These are phyloP conservation scores for Madurella mycetomatis DNA, from an alignment of 2,329 filamentous ascomycete species.

Conservation along the genomic window DNA sequence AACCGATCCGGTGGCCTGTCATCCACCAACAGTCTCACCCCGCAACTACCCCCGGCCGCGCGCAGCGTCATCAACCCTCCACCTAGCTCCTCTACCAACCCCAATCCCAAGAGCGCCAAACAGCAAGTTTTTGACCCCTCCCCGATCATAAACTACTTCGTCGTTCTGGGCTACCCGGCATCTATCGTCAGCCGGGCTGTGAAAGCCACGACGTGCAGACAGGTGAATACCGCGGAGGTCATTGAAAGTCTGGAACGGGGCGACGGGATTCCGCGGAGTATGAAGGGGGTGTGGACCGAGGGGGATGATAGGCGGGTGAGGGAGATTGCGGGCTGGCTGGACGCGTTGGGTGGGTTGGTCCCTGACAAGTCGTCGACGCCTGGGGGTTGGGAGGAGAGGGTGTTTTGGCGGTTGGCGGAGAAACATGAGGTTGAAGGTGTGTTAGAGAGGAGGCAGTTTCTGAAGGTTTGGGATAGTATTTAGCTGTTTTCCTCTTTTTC, in stretches of 20 bases:
- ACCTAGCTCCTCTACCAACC: not conserved
- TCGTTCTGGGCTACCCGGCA: not conserved
- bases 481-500: not conserved
- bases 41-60: not conserved
- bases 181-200: not conserved
- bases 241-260: slow-evolving; percentile 10
- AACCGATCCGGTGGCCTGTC: not conserved
- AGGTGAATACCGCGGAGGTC: not conserved
- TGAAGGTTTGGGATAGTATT: slow-evolving; percentile 13
- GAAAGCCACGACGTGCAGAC: not conserved
- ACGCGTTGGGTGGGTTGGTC: not conserved
- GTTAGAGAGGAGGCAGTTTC: slow-evolving; percentile 26
- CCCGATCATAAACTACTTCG: not conserved
- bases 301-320: slow-evolving; percentile 12
- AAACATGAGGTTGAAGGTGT: slow-evolving; percentile 30
- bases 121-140: not conserved
- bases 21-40: not conserved
- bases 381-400: slow-evolving; percentile 13
- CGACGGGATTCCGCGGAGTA: slow-evolving; percentile 3
- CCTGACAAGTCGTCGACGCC: not conserved
- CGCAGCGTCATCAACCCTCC: not conserved
- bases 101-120: not conserved
- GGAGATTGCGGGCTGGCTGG: slow-evolving; percentile 6
- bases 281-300: slow-evolving; percentile 19
- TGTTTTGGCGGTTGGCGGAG: slow-evolving; percentile 20